A percentile compares a stretch with the other conserved stretches of the same genome.
Evolutionary conservation across 2,329 filamentous ascomycete species (phyloP).

Genomic region (Ustulina deusta): DNA sequence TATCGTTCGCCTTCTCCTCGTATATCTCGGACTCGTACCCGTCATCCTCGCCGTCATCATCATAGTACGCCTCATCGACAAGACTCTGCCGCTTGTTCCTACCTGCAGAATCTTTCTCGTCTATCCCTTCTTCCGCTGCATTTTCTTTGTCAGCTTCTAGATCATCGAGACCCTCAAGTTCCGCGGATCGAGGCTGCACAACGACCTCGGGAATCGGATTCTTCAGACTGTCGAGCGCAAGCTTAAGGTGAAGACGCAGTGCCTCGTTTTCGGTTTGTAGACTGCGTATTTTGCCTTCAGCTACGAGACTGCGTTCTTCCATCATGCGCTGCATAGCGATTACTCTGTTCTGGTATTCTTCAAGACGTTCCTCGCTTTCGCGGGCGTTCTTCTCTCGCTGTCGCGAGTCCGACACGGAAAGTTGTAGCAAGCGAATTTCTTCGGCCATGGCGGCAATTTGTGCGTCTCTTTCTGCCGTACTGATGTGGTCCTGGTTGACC

Average conservation of each 20-base stretch:
- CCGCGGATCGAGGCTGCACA: constrained; percentile 49
- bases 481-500: constrained; percentile 95
- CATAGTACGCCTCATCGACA: constrained; percentile 72
- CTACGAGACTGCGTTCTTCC: constrained; percentile 91
- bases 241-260: constrained; percentile 84
- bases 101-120: constrained; percentile 52
- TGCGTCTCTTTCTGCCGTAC: constrained; percentile 90
- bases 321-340: constrained; percentile 92
- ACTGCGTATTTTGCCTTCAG: constrained; percentile 92
- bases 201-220: constrained; percentile 83
- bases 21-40: constrained; percentile 59
- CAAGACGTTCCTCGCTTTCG: constrained; percentile 83
- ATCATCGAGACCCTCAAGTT: constrained; percentile 42
- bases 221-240: constrained; percentile 86
- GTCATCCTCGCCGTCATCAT: constrained; percentile 63
- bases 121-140: constrained; percentile 49
- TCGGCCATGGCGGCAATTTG: constrained; percentile 96
- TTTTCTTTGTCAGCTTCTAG: constrained; percentile 53
- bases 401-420: constrained; percentile 74
- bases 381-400: constrained; percentile 78
- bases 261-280: constrained; percentile 92
- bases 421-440: constrained; percentile 87
- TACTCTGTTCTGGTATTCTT: constrained; percentile 95
- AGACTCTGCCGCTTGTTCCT: constrained; percentile 46
- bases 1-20: constrained; percentile 69